These are phyloP conservation scores for Boletus fagicola DNA, from an alignment of 768 basidiomycete genomes.

Conservation along the genomic window DNA sequence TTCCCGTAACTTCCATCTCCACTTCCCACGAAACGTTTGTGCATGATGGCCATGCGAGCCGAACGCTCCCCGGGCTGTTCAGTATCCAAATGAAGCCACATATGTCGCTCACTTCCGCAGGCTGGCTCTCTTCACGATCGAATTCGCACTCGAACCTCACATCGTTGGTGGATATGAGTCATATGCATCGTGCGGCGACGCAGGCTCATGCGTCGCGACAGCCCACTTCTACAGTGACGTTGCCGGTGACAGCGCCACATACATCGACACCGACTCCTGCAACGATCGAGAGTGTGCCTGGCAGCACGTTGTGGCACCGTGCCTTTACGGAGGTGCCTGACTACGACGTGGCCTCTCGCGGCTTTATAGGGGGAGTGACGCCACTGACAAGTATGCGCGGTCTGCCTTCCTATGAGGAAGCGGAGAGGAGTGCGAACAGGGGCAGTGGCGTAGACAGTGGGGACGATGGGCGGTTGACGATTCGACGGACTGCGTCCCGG, in stretches of 20 bases:
- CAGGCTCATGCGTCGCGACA: background rate
- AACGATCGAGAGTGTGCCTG: constrained; percentile 23
- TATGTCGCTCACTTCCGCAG: constrained; percentile 42
- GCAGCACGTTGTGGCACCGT: constrained; percentile 48
- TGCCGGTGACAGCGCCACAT: background rate
- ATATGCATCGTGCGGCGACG: constrained; percentile 4
- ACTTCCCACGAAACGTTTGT: constrained; percentile 47
- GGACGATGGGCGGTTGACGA: constrained; percentile 13
- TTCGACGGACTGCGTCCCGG: background rate
- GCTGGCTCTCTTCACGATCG: constrained; percentile 41
- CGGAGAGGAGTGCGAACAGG: constrained; percentile 23
- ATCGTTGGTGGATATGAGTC: background rate
- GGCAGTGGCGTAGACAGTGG: background rate
- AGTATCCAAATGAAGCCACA: constrained; percentile 64
- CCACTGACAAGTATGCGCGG: constrained; percentile 75
- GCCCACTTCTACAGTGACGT: background rate
- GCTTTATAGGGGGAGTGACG: constrained; percentile 89
- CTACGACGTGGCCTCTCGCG: constrained; percentile 79
- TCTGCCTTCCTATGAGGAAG: constrained; percentile 86
- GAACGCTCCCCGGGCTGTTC: constrained; percentile 51
- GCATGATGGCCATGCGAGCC: constrained; percentile 50
- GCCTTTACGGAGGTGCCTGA: constrained; percentile 80
- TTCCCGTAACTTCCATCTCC: constrained; percentile 8
- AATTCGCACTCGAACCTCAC: constrained; percentile 32
- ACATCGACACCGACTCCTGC: constrained; percentile 4